These are phyloP conservation scores for Spathaspora gorwiae DNA, from an alignment of 805 yeast genomes.

Conservation along the genomic window DNA sequence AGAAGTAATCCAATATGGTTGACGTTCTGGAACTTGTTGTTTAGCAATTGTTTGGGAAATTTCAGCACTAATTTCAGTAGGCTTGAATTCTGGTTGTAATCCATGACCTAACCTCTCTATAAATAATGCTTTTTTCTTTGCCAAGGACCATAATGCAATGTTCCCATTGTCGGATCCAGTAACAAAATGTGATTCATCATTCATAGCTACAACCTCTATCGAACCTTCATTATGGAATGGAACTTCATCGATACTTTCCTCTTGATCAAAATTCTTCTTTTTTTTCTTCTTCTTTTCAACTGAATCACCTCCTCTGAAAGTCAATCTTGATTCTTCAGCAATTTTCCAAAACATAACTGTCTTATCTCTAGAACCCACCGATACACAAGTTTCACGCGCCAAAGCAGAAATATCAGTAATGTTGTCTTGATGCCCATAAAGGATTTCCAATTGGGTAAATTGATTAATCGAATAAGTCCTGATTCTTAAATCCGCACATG, in stretches of 20 bases:
- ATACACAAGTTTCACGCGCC: constrained; percentile 85
- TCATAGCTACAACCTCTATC: constrained; percentile 83
- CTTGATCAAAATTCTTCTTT: constrained; percentile 12
- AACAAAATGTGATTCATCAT: constrained; percentile 87
- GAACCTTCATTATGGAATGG: constrained; percentile 72
- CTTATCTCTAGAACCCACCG: constrained; percentile 92
- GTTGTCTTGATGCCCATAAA: constrained; percentile 93
- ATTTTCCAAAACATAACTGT: constrained; percentile 97
- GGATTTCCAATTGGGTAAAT: constrained; percentile 80
- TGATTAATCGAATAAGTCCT: constrained; percentile 84
- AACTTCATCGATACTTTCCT: constrained; percentile 9
- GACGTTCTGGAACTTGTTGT: constrained; percentile 60
- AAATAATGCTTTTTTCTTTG: constrained; percentile 82
- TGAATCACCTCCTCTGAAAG: constrained; percentile 85
- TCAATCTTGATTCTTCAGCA: constrained; percentile 88
- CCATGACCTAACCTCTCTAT: constrained; percentile 78
- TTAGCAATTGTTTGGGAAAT: constrained; percentile 48
- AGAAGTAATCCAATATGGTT: constrained; percentile 84
- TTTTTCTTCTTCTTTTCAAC: constrained; percentile 39
- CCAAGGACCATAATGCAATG: constrained; percentile 82
- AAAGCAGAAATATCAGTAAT: constrained; percentile 80
- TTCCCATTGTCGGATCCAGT: constrained; percentile 96
- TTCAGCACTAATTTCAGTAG: constrained; percentile 39
- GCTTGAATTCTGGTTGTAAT: constrained; percentile 42
- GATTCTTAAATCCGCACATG: constrained; percentile 88